Evolutionary conservation across 768 basidiomycete genomes (phyloP).

Genomic region (Xanthoconium purpureum): DNA sequence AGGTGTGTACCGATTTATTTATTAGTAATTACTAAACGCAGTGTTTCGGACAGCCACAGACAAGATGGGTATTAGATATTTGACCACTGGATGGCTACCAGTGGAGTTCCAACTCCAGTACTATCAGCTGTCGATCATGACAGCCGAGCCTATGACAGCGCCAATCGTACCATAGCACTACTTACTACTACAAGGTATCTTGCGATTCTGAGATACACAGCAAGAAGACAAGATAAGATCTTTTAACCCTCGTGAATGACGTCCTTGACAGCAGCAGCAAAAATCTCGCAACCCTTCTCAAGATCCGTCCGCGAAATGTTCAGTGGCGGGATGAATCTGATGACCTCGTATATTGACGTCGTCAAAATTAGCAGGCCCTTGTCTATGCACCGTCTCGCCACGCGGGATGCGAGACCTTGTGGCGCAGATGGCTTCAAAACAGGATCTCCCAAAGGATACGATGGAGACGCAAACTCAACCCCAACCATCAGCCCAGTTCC

Average conservation of each 20-base stretch:
- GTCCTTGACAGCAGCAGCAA: constrained; percentile 67
- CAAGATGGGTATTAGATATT: no score
- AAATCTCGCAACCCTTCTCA: constrained; percentile 61
- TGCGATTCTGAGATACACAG: no score
- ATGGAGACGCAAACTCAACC: constrained; percentile 70
- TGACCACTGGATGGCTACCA: background rate
- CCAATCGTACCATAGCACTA: no score
- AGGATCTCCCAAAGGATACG: constrained; percentile 51
- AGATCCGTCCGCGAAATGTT: constrained; percentile 78
- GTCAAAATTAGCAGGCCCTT: constrained; percentile 86
- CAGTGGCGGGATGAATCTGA: constrained; percentile 91
- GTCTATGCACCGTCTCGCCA: constrained; percentile 79
- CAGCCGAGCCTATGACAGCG: no score
- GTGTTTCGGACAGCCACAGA: background rate
- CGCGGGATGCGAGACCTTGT: constrained; percentile 59
- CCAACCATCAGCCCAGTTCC: constrained; percentile 89
- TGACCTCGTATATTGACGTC: constrained; percentile 82
- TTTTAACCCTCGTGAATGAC: constrained; percentile 46
- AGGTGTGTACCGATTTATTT: background rate
- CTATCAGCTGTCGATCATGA: no score
- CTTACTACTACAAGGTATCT: no score
- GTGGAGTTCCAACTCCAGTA: no score
- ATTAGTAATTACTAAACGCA: background rate
- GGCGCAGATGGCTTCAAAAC: constrained; percentile 37
- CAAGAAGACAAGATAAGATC: no score